These are phyloP conservation scores for Stygiomarasmius scandens DNA, from an alignment of 1,284 basidiomycete genomes.

Conservation along the genomic window DNA sequence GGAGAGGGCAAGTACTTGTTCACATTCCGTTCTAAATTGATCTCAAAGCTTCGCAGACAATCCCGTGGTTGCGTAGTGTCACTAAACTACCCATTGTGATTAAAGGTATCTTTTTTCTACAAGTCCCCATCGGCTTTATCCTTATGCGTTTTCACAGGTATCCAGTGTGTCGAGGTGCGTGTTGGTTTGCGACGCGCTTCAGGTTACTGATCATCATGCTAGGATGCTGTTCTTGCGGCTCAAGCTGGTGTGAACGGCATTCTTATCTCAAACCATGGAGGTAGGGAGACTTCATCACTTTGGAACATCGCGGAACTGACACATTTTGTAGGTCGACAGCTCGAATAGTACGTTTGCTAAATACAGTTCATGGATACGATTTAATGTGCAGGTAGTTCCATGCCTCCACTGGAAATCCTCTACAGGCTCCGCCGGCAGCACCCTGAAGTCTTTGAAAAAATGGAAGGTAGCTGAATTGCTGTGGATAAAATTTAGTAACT, in stretches of 20 bases:
- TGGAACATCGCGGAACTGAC: background rate
- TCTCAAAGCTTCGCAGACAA: conserved; percentile 47
- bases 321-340: conserved; percentile 64
- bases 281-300: conserved; percentile 42
- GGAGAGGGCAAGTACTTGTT: conserved; percentile 49
- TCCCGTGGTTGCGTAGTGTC: conserved; percentile 76
- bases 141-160: conserved; percentile 40
- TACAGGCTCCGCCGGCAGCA: conserved; percentile 71
- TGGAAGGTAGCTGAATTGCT: conserved; percentile 53
- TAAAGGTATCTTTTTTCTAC: conserved; percentile 57
- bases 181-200: background rate
- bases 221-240: conserved; percentile 87
- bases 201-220: background rate
- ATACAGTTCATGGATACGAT: background rate
- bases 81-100: conserved; percentile 83
- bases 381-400: conserved; percentile 43
- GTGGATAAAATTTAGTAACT: background rate
- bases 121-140: background rate
- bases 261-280: conserved; percentile 90
- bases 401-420: conserved; percentile 77
- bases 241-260: conserved; percentile 88
- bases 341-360: conserved; percentile 64
- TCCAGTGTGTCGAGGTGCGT: conserved; percentile 75
- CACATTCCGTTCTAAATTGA: background rate
- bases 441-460: conserved; percentile 72